Evolutionary conservation across 192 early-diverging fungal genomes (phyloP), one percentile per base, ranked within the genome.

Genomic region (Coemansia javaensis): DNA sequence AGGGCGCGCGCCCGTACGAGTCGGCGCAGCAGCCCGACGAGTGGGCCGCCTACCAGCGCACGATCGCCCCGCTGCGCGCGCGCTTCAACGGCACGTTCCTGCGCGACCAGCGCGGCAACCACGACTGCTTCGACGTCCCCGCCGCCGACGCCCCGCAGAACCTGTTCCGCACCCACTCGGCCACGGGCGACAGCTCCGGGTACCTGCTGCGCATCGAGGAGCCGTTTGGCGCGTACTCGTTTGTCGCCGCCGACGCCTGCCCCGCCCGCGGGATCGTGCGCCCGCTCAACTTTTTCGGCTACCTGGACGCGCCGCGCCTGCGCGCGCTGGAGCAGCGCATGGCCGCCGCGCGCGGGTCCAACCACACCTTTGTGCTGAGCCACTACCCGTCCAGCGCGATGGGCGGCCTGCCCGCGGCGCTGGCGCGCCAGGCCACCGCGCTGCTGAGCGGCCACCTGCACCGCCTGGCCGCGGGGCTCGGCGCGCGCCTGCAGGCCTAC

Each of bases 261-360:
- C 85, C 87, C 2, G 69, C 77, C 17, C 74, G 64, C n/a, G 89
- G 90, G 18, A 80, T 85, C 41, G 74, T 82, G 17, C 57, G 89
- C 20, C 93, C 93, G 16, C 77, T 92, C 56, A 95, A 95, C 47
- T 95, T 95, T 58, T 95, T 93, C 54, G 90, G 93, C 5, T 84
- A 87, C 53, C 63, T 91, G 44, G 87, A 88, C 35, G 75, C 75
- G 2, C 45, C 57, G 20, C 86, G 79, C 32, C 88, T 96, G 89
- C 78, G 88, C 66, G 53, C 63, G 15, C 59, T 96, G 5, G 84
- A 80, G 20, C 24, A 53, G 3, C 65, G 75, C 13, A 48, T 94
- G 22, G 48, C 59, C 8, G 31, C 53, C 2, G 60, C 65, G n/a
- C 82, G 81, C 28, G 84, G 85, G 41, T 87, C 72, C 34, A 75